phyloP scores from a whole-genome alignment of 169 alveolate species.

The Amoebophrya sp. region DNA sequence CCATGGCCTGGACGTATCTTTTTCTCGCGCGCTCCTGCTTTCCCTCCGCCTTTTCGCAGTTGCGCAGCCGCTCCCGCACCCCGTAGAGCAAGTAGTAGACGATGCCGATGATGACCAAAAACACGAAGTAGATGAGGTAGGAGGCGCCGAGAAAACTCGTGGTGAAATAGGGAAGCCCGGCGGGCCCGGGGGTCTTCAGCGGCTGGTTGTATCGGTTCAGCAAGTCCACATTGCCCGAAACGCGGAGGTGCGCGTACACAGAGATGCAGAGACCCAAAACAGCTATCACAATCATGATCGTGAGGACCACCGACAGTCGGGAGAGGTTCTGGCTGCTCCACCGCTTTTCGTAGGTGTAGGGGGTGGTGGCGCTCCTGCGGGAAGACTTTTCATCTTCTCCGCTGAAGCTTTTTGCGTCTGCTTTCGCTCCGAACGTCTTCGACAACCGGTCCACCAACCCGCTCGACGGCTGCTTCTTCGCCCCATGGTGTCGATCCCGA shows the following conservation, averaged over 20 bases:
- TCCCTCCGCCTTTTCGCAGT: neutral
- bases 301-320: neutral
- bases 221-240: no score
- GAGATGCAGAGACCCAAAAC: neutral
- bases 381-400: no score
- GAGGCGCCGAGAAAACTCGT: neutral
- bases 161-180: neutral
- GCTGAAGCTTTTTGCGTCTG: no score
- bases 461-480: no score
- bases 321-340: no score
- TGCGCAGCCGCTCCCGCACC: neutral
- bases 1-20: neutral
- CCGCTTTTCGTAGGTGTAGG: no score
- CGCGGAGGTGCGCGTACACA: neutral
- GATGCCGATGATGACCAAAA: neutral
- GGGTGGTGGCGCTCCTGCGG: no score
- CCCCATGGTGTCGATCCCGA: no score
- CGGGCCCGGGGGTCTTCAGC: no score
- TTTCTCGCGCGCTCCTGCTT: neutral
- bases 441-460: no score
- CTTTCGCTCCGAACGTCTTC: no score
- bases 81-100: neutral
- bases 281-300: neutral
- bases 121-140: neutral
- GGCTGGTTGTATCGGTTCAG: no score